These are phyloP conservation scores for Pneumocystis sp. DNA, from an alignment of 1,139 yeast genomes.

Conservation along the genomic window DNA sequence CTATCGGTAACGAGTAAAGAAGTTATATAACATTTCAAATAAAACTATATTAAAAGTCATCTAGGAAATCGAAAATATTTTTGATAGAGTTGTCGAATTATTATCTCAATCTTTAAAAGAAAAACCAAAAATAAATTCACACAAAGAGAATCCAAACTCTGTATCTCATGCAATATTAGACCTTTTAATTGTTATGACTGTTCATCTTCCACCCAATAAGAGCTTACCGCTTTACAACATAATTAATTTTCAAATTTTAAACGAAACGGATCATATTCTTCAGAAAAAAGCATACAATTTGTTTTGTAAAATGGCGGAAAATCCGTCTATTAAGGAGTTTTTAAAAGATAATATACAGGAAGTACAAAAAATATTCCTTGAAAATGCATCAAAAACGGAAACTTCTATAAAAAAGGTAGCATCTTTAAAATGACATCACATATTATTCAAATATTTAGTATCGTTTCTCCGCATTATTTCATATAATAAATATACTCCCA, in stretches of 20 bases:
- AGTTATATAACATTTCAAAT: neutral
- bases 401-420: neutral
- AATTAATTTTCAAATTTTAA: slow-evolving; percentile 51
- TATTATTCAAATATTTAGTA: slow-evolving; percentile 42
- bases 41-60: slow-evolving; percentile 4
- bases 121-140: slow-evolving; percentile 27
- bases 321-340: neutral
- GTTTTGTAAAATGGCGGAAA: neutral
- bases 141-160: slow-evolving; percentile 31
- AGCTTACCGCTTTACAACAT: slow-evolving; percentile 65
- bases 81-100: slow-evolving; percentile 70
- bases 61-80: slow-evolving; percentile 54
- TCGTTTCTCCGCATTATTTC: slow-evolving; percentile 52
- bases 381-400: slow-evolving; percentile 30
- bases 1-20: slow-evolving; percentile 52
- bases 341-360: slow-evolving; percentile 38
- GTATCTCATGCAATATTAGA: slow-evolving; percentile 82
- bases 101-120: slow-evolving; percentile 63
- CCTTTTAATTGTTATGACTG: slow-evolving; percentile 70
- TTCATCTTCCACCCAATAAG: slow-evolving; percentile 56
- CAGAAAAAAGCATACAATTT: slow-evolving; percentile 28
- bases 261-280: slow-evolving; percentile 43
- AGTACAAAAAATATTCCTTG: slow-evolving; percentile 45
- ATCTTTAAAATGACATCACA: neutral
- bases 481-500: slow-evolving; percentile 49